A percentile compares a stretch with the other conserved stretches of the same genome.
Evolutionary conservation across 371 early-diverging fungal genomes (phyloP).

Genomic region (Rhizopus microsporus): DNA sequence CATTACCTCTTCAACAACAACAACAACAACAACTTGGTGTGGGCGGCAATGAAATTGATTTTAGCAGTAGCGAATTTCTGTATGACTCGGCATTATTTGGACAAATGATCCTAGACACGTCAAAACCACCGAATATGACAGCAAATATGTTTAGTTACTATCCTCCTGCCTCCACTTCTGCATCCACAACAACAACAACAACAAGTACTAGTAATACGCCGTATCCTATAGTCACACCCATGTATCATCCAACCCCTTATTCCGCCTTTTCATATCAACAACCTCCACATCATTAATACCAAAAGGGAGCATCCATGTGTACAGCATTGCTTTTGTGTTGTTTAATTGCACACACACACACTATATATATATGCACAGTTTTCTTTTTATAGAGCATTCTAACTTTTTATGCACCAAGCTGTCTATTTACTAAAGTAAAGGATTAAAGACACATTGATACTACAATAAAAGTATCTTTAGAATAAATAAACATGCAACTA

Average conservation of each 20-base stretch:
- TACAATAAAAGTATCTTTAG: too few species aligned
- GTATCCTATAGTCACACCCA: not conserved
- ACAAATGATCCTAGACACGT: constrained; percentile 45
- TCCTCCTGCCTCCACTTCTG: not conserved
- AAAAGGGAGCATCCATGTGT: too few species aligned
- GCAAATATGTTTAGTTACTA: not conserved
- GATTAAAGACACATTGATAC: too few species aligned
- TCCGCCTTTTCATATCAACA: constrained; percentile 4
- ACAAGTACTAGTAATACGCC: not conserved
- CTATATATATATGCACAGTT: too few species aligned
- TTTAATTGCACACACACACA: too few species aligned
- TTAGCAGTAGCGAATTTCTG: constrained; percentile 44
- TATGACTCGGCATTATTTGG: constrained; percentile 47
- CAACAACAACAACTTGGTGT: constrained; percentile 9
- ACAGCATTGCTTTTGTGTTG: too few species aligned
- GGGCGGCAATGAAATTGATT: constrained; percentile 28
- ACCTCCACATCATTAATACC: too few species aligned
- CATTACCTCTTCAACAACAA: constrained; percentile 10
- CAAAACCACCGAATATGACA: not conserved
- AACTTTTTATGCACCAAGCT: too few species aligned
- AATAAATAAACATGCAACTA: too few species aligned
- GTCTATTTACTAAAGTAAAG: too few species aligned
- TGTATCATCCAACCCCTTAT: not conserved
- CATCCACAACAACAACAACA: not conserved
- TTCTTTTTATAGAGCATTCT: too few species aligned